Conservation (phyloP, 768 basidiomycete genomes). For the Postia placenta region DNA sequence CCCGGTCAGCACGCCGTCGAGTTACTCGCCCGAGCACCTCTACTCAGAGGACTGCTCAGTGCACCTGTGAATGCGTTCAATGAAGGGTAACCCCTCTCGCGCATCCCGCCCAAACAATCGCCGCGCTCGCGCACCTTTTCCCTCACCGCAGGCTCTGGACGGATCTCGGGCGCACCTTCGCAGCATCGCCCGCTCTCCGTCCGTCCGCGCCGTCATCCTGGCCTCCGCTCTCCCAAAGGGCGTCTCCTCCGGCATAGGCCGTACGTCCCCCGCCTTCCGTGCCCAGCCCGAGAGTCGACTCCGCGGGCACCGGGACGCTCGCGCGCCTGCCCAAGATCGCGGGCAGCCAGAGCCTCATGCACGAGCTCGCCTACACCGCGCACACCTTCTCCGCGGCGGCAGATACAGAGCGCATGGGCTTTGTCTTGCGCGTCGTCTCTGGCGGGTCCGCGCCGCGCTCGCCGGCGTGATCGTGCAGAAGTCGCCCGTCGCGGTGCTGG, state of each 20-base stretch:
- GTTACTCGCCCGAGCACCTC: too few relatives aligned
- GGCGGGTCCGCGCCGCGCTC: slow-evolving; percentile 59
- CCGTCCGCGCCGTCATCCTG: slow-evolving; percentile 68
- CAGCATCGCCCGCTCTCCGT: slow-evolving; percentile 40
- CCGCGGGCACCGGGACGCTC: slow-evolving; percentile 84
- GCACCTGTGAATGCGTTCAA: slow-evolving; percentile 65
- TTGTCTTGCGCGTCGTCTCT: slow-evolving; percentile 65
- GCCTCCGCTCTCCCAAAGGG: slow-evolving; percentile 63
- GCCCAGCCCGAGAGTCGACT: too few relatives aligned
- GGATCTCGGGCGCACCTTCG: slow-evolving; percentile 60
- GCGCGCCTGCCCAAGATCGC: slow-evolving; percentile 75
- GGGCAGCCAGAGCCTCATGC: slow-evolving; percentile 64
- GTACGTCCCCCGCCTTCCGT: too few relatives aligned
- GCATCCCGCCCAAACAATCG: too few relatives aligned
- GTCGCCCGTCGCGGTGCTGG: slow-evolving; percentile 71
- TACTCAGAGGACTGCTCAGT: too few relatives aligned
- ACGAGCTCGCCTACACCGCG: slow-evolving; percentile 74
- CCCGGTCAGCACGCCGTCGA: slow-evolving; percentile 22
- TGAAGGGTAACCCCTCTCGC: slow-evolving; percentile 19
- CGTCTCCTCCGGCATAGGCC: slow-evolving; percentile 81
- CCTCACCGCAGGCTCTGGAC: slow-evolving; percentile 83
- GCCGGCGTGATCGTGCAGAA: slow-evolving; percentile 65
- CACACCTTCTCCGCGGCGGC: slow-evolving; percentile 61
- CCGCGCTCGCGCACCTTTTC: too few relatives aligned
- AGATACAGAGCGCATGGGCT: slow-evolving; percentile 64